Evolutionary conservation across 2,329 filamentous ascomycete genomes (phyloP).

Genomic region (Colletotrichum tamarilloi): DNA sequence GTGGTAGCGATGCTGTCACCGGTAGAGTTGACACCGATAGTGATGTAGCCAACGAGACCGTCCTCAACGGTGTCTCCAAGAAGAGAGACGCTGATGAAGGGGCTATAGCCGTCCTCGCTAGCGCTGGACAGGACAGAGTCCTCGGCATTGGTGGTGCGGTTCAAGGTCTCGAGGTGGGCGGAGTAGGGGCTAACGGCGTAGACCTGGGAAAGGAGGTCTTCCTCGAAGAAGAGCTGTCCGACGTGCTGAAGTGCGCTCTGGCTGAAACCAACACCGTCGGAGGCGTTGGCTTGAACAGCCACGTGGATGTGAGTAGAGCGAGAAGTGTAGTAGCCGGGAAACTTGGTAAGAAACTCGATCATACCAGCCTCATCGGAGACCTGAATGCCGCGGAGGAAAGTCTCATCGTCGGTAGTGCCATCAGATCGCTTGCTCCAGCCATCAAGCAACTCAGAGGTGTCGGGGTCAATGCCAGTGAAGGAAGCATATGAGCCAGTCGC

Average conservation of each 20-base stretch:
- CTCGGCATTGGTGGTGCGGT: conserved; percentile 38
- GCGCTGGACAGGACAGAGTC: conserved; percentile 57
- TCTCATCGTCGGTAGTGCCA: conserved; percentile 40
- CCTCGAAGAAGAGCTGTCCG: conserved; percentile 19
- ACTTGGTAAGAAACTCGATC: conserved; percentile 54
- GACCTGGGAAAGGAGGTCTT: conserved; percentile 1
- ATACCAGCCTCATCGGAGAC: conserved; percentile 53
- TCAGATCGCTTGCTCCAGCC: conserved; percentile 4
- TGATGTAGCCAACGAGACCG: conserved; percentile 59
- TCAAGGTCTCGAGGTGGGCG: conserved; percentile 1
- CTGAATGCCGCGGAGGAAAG: conserved; percentile 51
- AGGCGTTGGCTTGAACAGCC: conserved; percentile 50
- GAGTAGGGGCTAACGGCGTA: conserved; percentile 12
- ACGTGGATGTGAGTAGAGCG: conserved; percentile 61
- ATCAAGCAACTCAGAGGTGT: not conserved
- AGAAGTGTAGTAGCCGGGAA: conserved; percentile 56
- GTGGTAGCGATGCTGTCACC: not conserved
- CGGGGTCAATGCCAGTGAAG: not conserved
- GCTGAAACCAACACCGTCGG: conserved; percentile 44
- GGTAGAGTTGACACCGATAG: conserved; percentile 50
- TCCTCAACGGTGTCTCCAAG: conserved; percentile 59
- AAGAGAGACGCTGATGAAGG: conserved; percentile 62
- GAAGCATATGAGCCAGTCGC: conserved; percentile 18
- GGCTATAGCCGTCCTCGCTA: conserved; percentile 55
- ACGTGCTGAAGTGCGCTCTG: conserved; percentile 35